phyloP scores from a whole-genome alignment of 2,329 filamentous ascomycete species.

The Chaetomium globosum region DNA sequence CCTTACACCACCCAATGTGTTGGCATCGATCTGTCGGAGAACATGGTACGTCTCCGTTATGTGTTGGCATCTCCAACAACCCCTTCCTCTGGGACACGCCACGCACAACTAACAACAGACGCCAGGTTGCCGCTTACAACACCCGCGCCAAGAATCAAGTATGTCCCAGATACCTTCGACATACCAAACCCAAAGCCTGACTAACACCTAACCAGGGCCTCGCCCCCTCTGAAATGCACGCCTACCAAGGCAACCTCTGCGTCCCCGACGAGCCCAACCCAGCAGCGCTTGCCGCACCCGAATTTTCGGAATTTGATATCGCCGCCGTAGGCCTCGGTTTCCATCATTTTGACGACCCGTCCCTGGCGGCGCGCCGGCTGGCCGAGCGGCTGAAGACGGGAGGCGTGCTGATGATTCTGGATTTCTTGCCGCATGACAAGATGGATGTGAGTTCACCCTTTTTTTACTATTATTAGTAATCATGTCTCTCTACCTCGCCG shows the following conservation, averaged over 20 bases:
- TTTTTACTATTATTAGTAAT: too few relatives aligned
- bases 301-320: slow-evolving; percentile 71
- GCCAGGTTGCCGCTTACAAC: slow-evolving; percentile 62
- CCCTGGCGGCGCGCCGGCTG: slow-evolving; percentile 60
- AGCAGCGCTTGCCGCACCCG: slow-evolving; percentile 57
- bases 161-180: slow-evolving; percentile 25
- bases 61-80: background rate
- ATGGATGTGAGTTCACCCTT: slow-evolving; percentile 32
- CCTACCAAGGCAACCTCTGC: slow-evolving; percentile 61
- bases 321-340: slow-evolving; percentile 54
- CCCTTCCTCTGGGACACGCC: background rate
- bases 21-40: slow-evolving; percentile 70
- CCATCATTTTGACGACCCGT: slow-evolving; percentile 66
- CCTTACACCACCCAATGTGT: slow-evolving; percentile 64
- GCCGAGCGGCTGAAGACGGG: slow-evolving; percentile 64
- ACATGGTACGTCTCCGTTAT: slow-evolving; percentile 54
- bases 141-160: slow-evolving; percentile 58
- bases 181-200: background rate
- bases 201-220: slow-evolving; percentile 48
- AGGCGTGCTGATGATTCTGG: slow-evolving; percentile 68
- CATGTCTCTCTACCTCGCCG: background rate
- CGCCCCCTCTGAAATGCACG: slow-evolving; percentile 55
- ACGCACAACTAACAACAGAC: slow-evolving; percentile 6
- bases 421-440: slow-evolving; percentile 62
- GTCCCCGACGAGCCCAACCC: slow-evolving; percentile 52